Evolutionary conservation across 2,329 filamentous ascomycete species (phyloP), one percentile per base, ranked within the genome.

Genomic region (Colletotrichum simmondsii): DNA sequence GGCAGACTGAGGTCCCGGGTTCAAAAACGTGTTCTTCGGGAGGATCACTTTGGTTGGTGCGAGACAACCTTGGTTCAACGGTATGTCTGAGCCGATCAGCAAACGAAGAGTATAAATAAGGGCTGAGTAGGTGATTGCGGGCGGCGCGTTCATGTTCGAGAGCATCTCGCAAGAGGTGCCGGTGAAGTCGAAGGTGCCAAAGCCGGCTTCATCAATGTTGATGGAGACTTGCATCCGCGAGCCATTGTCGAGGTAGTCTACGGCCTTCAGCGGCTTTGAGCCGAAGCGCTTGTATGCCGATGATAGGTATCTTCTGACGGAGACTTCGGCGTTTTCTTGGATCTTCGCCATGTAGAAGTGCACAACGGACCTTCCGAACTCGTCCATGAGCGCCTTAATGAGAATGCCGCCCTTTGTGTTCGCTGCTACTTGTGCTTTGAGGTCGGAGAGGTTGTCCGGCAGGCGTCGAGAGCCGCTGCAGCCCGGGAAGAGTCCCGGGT

Each of bases 381-480:
- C 94, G 19, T 89, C 87, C 75, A 96, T 95, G 2, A 96, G 83
- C 0, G 89, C 87, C 66, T 89, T 90, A 74, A 97, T 96, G 28
- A 97, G 85, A 22, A 91, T 93, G 76, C 96, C 95, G 1, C 94
- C 94, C 76, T 95, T 95, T 77, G 95, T 92, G 78, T 97, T 97
- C 1, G 94, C 91, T 93, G 80, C 93, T 16, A 54, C 26, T 12
- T 24, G 22, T 2, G 52, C 22, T 22, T 54, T 54, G 1, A 54
- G n/a, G 16, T 54, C 52, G 3, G 19, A 14, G 12, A 54, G 22
- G 10, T 54, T 54, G 52, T 54, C 12, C 24, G 22, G 19, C n/a
- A 26, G 12, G 11, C 26, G 10, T 26, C 26, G 12, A 26, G 22
- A 14, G 22, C 52, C 12, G 22, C 12, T 14, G 22, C 96, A 0